These are phyloP conservation scores for Onygenales sp. DNA, from an alignment of 2,329 filamentous ascomycete species.

Conservation along the genomic window DNA sequence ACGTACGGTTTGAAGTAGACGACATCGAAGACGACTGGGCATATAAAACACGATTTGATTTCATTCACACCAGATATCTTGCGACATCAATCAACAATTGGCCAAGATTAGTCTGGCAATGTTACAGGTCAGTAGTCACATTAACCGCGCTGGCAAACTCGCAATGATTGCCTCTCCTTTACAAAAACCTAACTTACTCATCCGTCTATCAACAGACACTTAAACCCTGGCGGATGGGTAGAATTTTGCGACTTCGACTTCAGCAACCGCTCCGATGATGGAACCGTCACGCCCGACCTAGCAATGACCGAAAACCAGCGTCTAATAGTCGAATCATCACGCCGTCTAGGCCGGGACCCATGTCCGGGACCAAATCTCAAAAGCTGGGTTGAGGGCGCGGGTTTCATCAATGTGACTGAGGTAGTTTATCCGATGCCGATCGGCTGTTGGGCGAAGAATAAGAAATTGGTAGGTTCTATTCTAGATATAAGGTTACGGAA, in stretches of 20 bases:
- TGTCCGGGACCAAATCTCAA: constrained; percentile 8
- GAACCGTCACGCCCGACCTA: constrained; percentile 12
- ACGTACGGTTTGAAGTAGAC: constrained; percentile 53
- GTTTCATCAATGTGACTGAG: constrained; percentile 9
- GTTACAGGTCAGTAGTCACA: constrained; percentile 16
- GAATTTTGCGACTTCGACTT: constrained; percentile 29
- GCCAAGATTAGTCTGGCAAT: constrained; percentile 36
- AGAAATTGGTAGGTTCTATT: constrained; percentile 2
- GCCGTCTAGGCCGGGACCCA: constrained; percentile 12
- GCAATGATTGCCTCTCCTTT: constrained; percentile 20
- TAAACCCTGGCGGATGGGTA: constrained; percentile 23
- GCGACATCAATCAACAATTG: constrained; percentile 45
- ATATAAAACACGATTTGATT: constrained; percentile 45
- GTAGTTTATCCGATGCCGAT: constrained; percentile 6
- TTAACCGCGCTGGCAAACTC: background rate
- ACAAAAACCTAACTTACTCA: constrained; percentile 11
- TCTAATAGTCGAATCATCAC: constrained; percentile 16
- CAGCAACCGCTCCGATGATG: constrained; percentile 19
- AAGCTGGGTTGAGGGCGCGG: constrained; percentile 7
- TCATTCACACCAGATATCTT: constrained; percentile 46
- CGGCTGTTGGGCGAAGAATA: constrained; percentile 9
- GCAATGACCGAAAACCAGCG: constrained; percentile 3
- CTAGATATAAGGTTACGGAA: background rate
- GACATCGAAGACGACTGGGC: constrained; percentile 53
- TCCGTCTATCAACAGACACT: background rate